phyloP scores from a whole-genome alignment of 2,329 filamentous ascomycete genomes.

The Biscogniauxia mediterranea region DNA sequence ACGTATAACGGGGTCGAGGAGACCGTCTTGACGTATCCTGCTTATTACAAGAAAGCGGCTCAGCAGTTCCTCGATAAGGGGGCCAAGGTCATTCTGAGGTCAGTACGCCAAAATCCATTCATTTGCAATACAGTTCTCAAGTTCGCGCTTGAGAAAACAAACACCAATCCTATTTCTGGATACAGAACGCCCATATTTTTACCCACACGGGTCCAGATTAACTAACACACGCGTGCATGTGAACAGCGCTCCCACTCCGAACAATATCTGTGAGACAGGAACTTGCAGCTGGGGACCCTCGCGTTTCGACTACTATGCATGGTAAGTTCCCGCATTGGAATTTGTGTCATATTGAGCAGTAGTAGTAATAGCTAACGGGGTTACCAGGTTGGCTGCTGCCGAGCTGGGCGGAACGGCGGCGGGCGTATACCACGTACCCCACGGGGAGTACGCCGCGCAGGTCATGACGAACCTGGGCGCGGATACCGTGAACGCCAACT shows the following conservation, averaged over 20 bases:
- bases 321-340: constrained; percentile 31
- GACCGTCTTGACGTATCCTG: constrained; percentile 59
- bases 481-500: constrained; percentile 50
- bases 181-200: no score
- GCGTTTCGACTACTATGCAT: constrained; percentile 57
- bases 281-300: constrained; percentile 45
- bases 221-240: neutral
- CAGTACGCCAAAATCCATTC: neutral
- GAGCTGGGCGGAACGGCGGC: constrained; percentile 35
- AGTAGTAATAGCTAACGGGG: neutral
- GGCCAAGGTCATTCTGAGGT: constrained; percentile 57
- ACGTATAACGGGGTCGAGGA: constrained; percentile 51
- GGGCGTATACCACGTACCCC: constrained; percentile 56
- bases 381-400: constrained; percentile 34
- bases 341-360: neutral
- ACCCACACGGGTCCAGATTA: no score
- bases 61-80: constrained; percentile 54
- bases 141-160: no score
- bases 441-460: constrained; percentile 56
- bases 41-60: constrained; percentile 58
- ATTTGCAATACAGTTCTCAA: no score
- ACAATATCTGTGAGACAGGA: constrained; percentile 54
- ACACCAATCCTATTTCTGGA: no score
- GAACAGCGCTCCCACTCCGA: constrained; percentile 8
- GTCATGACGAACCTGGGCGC: constrained; percentile 51